Evolutionary conservation across 106 monocot species (phyloP), one percentile per base, ranked within the genome.

Genomic region (Dioscorea dumetorum): DNA sequence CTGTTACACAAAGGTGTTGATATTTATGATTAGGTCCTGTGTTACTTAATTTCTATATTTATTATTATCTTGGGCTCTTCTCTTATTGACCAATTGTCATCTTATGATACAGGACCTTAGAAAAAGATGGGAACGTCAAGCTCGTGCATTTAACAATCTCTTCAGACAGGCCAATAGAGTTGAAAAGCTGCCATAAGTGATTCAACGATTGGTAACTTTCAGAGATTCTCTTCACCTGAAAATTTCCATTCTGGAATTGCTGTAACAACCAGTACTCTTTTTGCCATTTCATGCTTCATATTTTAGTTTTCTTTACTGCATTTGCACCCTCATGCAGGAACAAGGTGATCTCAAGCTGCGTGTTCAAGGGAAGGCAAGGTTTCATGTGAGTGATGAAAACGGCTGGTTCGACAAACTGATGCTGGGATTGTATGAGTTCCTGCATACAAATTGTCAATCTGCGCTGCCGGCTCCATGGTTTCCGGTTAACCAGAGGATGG

Each of bases 281-380:
- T 13, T n/a, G n/a, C 14, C 51, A 51, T 54, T 14, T 16, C 15
- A 54, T 16, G 54, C 61, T n/a, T 57, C 24, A 24, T 41, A 5
- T 18, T 3, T 63, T 4, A 1, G 59, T 64, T 69, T 63, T 16
- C 21, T 48, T 35, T 28, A 24, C 16, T 35, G 33, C 19, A 12
- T 60, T 52, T 54, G 19, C 58, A 16, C 15, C 73, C 16, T 61
- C 62, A 66, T 67, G 62, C 74, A 97, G 97, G 97, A 97, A 73
- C 86, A 97, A 92, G 97, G 97, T 67, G 97, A 97, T 76, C 84
- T 97, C 50, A 97, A 97, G 74, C 87, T 97, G 22, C 91, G 97
- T 34, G 97, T 97, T n/a, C n/a, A n/a, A n/a, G n/a, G n/a, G n/a
- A n/a, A n/a, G n/a, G n/a, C n/a, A n/a, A n/a, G n/a, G n/a, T n/a